Evolutionary conservation across 805 yeast genomes (phyloP).

Genomic region (Schizosaccharomyces lindneri): DNA sequence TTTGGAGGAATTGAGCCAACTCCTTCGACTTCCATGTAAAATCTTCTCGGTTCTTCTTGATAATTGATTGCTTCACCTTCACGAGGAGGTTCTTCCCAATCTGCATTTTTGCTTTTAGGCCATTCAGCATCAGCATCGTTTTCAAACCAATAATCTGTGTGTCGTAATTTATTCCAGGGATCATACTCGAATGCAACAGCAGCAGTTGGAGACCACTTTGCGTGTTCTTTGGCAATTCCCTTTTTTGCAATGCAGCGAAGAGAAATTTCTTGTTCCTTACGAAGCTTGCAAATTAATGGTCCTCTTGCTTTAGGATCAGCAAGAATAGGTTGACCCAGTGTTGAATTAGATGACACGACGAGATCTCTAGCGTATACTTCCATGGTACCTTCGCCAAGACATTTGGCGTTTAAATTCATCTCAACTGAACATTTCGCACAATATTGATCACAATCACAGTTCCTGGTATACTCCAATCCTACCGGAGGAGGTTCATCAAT

Average conservation of each 20-base stretch:
- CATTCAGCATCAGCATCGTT: slow-evolving; percentile 71
- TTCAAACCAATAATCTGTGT: slow-evolving; percentile 93
- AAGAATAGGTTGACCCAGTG: slow-evolving; percentile 65
- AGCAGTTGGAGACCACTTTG: slow-evolving; percentile 93
- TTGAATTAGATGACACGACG: slow-evolving; percentile 16
- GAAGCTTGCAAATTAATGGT: slow-evolving; percentile 68
- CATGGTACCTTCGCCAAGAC: slow-evolving; percentile 70
- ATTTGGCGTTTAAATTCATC: slow-evolving; percentile 61
- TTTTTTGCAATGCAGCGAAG: slow-evolving; percentile 87
- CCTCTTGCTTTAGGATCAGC: slow-evolving; percentile 58
- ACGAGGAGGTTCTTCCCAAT: slow-evolving; percentile 52
- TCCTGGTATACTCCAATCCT: slow-evolving; percentile 56
- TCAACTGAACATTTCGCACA: slow-evolving; percentile 88
- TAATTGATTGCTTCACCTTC: slow-evolving; percentile 50
- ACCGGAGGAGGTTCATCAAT: slow-evolving; percentile 28
- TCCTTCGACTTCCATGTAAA: slow-evolving; percentile 70
- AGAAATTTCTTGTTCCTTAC: slow-evolving; percentile 76
- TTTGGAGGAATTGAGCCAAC: slow-evolving; percentile 74
- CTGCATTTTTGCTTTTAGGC: slow-evolving; percentile 75
- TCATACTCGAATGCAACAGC: slow-evolving; percentile 94
- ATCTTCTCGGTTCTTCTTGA: slow-evolving; percentile 54
- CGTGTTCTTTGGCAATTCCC: slow-evolving; percentile 42
- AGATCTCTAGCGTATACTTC: slow-evolving; percentile 74
- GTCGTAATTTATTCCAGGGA: slow-evolving; percentile 94
- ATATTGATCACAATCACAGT: slow-evolving; percentile 93